Evolutionary conservation across 495 filamentous ascomycete species (phyloP).

Genomic region (Barbatosphaeria neglecta): DNA sequence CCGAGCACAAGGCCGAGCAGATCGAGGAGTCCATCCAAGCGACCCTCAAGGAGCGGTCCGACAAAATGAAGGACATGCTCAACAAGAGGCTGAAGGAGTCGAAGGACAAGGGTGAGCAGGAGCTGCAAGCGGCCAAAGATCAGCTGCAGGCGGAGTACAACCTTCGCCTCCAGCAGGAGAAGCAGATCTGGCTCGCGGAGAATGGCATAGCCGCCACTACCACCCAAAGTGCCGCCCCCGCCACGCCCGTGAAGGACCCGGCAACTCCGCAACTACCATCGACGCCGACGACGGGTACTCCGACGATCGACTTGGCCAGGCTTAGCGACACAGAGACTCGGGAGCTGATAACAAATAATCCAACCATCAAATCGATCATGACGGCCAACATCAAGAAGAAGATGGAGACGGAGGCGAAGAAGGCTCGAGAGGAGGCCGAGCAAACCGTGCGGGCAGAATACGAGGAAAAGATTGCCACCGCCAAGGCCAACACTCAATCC

Average conservation of each 20-base stretch:
- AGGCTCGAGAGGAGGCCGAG: constrained; percentile 41
- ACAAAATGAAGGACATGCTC: constrained; percentile 60
- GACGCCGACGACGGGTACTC: constrained; percentile 20
- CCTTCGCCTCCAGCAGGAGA: constrained; percentile 53
- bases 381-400: constrained; percentile 52
- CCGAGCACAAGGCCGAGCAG: constrained; percentile 40
- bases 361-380: constrained; percentile 53
- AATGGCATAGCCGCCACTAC: constrained; percentile 22
- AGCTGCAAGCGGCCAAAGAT: constrained; percentile 42
- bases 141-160: constrained; percentile 49
- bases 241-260: constrained; percentile 21
- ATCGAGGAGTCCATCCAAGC: constrained; percentile 40
- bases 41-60: constrained; percentile 53
- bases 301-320: constrained; percentile 22
- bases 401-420: constrained; percentile 46
- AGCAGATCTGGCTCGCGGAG: constrained; percentile 41
- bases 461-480: constrained; percentile 37
- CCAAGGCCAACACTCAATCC: constrained; percentile 39
- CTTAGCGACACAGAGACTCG: constrained; percentile 52
- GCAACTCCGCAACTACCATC: constrained; percentile 11
- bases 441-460: constrained; percentile 26
- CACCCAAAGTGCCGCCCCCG: constrained; percentile 17
- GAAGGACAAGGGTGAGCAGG: constrained; percentile 33
- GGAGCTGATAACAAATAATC: constrained; percentile 52
- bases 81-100: constrained; percentile 59